Conservation (phyloP, 352 stramenopile genomes). For the Phytopythium vexans region DNA sequence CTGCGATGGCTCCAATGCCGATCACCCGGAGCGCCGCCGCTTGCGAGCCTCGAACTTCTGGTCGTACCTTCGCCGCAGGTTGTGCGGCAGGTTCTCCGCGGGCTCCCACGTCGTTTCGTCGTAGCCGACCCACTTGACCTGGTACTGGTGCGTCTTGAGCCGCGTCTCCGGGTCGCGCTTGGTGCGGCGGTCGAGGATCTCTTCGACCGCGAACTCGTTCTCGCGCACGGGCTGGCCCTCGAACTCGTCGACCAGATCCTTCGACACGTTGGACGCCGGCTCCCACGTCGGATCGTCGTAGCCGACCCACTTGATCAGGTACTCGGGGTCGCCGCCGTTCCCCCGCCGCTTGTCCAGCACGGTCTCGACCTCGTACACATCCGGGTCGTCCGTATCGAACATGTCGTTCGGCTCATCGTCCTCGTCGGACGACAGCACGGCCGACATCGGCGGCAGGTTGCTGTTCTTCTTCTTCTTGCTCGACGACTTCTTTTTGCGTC, state of each 20-base stretch:
- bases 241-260: constrained; percentile 79
- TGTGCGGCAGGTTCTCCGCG: constrained; percentile 72
- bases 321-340: constrained; percentile 46
- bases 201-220: constrained; percentile 73
- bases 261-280: constrained; percentile 69
- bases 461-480: constrained; percentile 28
- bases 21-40: constrained; percentile 10
- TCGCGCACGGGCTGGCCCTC: constrained; percentile 67
- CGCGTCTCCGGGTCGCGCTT: constrained; percentile 61
- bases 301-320: constrained; percentile 81
- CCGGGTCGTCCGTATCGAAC: constrained; percentile 74
- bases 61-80: constrained; percentile 77
- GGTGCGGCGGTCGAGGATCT: constrained; percentile 65
- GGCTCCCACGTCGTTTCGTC: constrained; percentile 79
- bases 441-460: constrained; percentile 57
- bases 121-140: constrained; percentile 87
- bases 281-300: constrained; percentile 83
- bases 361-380: constrained; percentile 80
- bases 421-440: constrained; percentile 68
- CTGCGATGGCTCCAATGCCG: not conserved
- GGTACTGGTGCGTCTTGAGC: constrained; percentile 76
- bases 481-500: constrained; percentile 2
- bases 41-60: constrained; percentile 66
- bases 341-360: constrained; percentile 60
- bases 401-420: constrained; percentile 71